Percentiles rank a stretch among this genome's conserved stretches.
Conservation (phyloP, 2,329 filamentous ascomycete species). For the Penicillium polonicum region DNA sequence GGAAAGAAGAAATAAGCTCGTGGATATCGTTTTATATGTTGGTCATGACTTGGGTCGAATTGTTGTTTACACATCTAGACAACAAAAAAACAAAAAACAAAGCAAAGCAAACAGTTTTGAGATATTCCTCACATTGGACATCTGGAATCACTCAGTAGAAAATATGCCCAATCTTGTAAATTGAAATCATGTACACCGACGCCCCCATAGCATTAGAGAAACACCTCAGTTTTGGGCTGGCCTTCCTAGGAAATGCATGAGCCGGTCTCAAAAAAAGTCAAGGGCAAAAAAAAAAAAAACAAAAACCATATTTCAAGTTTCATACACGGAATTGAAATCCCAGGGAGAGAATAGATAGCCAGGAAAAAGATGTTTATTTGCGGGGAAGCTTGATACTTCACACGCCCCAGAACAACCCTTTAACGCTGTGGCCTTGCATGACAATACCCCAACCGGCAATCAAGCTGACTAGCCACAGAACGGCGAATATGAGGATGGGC, state of each 20-base stretch:
- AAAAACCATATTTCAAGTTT: slow-evolving; percentile 12
- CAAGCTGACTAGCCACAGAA: slow-evolving; percentile 58
- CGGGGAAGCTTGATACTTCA: slow-evolving; percentile 14
- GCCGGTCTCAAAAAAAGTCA: slow-evolving; percentile 2
- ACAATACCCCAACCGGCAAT: slow-evolving; percentile 49
- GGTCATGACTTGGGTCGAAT: slow-evolving; percentile 1
- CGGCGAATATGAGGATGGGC: slow-evolving; percentile 59
- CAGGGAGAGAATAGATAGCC: slow-evolving; percentile 1
- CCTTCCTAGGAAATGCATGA: slow-evolving; percentile 15
- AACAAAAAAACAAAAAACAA: background rate
- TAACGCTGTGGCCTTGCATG: slow-evolving; percentile 44
- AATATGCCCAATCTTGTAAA: slow-evolving; percentile 5
- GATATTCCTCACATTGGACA: slow-evolving; percentile 1
- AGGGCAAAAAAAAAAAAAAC: slow-evolving; percentile 1
- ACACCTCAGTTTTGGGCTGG: slow-evolving; percentile 3
- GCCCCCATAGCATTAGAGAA: slow-evolving; percentile 16
- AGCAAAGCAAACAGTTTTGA: background rate
- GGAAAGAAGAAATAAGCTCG: slow-evolving; percentile 34
- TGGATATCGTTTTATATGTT: background rate
- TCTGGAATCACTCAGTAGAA: background rate
- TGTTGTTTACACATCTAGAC: slow-evolving; percentile 1
- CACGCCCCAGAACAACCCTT: slow-evolving; percentile 47
- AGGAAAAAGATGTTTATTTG: background rate
- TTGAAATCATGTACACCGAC: slow-evolving; percentile 29
- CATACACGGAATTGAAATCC: slow-evolving; percentile 14